phyloP scores from a whole-genome alignment of 805 yeast species.

The Myxozyma geophila region DNA sequence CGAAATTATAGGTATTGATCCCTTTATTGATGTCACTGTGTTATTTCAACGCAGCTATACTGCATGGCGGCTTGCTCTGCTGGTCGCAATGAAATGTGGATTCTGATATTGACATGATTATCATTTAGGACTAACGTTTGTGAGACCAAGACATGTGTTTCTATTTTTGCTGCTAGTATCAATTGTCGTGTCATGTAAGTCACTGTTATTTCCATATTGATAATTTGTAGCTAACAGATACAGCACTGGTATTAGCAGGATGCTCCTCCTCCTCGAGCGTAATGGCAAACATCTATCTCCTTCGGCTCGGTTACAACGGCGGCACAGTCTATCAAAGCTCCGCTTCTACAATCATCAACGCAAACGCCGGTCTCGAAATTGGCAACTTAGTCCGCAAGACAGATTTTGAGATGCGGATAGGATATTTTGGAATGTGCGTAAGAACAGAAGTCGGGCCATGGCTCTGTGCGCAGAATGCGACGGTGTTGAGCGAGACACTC shows the following conservation, averaged over 20 bases:
- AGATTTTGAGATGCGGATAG: conserved; percentile 26
- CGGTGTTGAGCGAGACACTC: conserved; percentile 19
- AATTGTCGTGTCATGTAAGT: conserved; percentile 22
- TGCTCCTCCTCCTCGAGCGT: conserved; percentile 28
- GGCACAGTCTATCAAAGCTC: conserved; percentile 25
- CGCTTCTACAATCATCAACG: conserved; percentile 20
- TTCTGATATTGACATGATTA: background rate
- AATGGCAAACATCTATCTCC: conserved; percentile 26
- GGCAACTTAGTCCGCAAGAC: conserved; percentile 27
- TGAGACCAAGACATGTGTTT: conserved; percentile 33
- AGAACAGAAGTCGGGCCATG: conserved; percentile 16
- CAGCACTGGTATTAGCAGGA: conserved; percentile 33
- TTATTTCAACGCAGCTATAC: too few relatives aligned
- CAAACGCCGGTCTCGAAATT: conserved; percentile 12
- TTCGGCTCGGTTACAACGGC: conserved; percentile 30
- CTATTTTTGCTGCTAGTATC: conserved; percentile 22
- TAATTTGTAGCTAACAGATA: background rate
- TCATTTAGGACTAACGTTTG: conserved; percentile 17
- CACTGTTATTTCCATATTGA: background rate
- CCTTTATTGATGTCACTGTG: background rate
- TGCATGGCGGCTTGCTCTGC: too few relatives aligned
- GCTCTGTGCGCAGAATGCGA: conserved; percentile 31
- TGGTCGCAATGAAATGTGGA: too few relatives aligned
- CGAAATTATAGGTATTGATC: background rate
- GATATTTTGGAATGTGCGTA: conserved; percentile 32